Evolutionary conservation across 2,329 filamentous ascomycete species (phyloP).

Genomic region (Nakataea oryzae): DNA sequence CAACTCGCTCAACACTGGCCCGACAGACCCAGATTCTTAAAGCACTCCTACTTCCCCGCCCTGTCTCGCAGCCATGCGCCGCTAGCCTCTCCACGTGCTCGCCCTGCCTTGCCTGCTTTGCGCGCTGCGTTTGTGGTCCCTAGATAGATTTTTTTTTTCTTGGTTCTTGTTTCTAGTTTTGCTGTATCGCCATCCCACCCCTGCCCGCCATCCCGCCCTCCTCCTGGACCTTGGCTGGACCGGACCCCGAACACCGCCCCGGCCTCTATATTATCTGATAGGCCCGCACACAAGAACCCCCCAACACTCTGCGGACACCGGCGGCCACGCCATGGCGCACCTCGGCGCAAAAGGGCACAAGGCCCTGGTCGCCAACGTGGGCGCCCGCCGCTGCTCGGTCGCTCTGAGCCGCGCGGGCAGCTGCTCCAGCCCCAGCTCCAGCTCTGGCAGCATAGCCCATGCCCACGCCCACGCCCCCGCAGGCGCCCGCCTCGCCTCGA

Average conservation of each 20-base stretch:
- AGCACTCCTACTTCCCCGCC: neutral
- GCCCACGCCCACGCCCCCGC: neutral
- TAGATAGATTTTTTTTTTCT: no score
- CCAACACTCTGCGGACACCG: no score
- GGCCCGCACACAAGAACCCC: no score
- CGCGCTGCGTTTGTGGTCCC: neutral
- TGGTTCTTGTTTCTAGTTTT: neutral
- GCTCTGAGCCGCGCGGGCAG: neutral
- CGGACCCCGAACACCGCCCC: no score
- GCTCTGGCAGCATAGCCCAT: neutral
- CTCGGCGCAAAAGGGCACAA: constrained; percentile 2
- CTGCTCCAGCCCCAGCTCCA: neutral
- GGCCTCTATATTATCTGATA: no score
- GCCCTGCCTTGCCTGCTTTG: no score
- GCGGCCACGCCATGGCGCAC: constrained; percentile 1
- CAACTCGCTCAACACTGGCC: neutral
- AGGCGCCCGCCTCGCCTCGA: constrained; percentile 6
- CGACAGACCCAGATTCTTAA: no score
- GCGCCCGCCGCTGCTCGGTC: neutral
- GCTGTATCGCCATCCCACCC: neutral
- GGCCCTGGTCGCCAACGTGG: constrained; percentile 2
- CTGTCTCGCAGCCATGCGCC: neutral
- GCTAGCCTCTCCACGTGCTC: neutral
- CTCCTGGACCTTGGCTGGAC: no score
- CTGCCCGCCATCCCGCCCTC: neutral